Evolutionary conservation across 1,139 yeast species (phyloP).

Genomic region (Taphrina pruni): DNA sequence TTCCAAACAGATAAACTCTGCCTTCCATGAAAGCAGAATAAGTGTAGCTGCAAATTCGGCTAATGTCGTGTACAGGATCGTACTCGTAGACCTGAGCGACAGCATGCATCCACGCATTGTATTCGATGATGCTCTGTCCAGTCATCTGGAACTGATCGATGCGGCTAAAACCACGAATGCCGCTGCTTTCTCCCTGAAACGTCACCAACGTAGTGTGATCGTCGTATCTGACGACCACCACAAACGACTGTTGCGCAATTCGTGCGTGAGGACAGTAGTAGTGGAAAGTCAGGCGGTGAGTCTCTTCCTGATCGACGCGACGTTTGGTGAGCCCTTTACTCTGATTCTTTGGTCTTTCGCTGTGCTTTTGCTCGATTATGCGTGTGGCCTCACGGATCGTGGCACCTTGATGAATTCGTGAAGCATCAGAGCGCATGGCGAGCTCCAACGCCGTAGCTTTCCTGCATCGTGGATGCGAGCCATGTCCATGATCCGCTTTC

Average conservation of each 20-base stretch:
- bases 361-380: too few species aligned
- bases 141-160: neutral
- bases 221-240: neutral
- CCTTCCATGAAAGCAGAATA: neutral
- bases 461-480: too few species aligned
- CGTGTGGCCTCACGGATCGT: too few species aligned
- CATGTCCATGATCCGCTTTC: too few species aligned
- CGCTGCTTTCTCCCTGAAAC: neutral
- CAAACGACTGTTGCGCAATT: neutral
- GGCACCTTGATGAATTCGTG: too few species aligned
- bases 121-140: neutral
- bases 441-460: too few species aligned
- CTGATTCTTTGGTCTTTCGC: too few species aligned
- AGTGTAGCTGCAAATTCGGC: neutral
- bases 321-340: neutral
- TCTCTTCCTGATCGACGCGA: neutral
- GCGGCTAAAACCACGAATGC: neutral
- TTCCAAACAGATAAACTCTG: neutral
- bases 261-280: neutral
- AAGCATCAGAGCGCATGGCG: too few species aligned
- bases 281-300: neutral
- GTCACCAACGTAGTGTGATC: neutral
- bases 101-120: neutral
- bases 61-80: neutral
- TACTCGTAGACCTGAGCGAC: neutral